phyloP scores from a whole-genome alignment of 495 filamentous ascomycete genomes.

The Monascus purpureus region DNA sequence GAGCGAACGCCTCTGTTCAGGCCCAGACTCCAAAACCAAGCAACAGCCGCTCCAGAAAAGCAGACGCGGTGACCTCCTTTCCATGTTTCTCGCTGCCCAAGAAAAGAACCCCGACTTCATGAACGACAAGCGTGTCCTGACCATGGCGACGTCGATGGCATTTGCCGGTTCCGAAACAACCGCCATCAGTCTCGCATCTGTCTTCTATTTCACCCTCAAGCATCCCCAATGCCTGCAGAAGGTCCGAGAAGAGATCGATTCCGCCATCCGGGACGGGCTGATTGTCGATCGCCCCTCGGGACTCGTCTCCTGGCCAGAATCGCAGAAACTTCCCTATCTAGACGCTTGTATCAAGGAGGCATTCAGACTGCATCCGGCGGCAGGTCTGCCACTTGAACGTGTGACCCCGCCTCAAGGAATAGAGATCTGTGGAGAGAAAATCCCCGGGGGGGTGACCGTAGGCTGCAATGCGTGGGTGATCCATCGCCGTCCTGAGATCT shows the following conservation, averaged over 20 bases:
- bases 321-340: conserved; percentile 35
- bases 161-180: conserved; percentile 40
- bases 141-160: conserved; percentile 17
- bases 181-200: conserved; percentile 42
- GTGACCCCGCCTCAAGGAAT: conserved; percentile 44
- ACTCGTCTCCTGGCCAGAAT: conserved; percentile 28
- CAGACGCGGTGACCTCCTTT: conserved; percentile 28
- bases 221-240: conserved; percentile 29
- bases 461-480: conserved; percentile 31
- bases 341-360: conserved; percentile 44
- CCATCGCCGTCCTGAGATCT: conserved; percentile 10
- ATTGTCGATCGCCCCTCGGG: too few relatives aligned
- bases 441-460: conserved; percentile 44
- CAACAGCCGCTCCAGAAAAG: too few relatives aligned
- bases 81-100: conserved; percentile 14
- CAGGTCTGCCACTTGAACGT: conserved; percentile 48
- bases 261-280: conserved; percentile 13
- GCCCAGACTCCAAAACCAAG: too few relatives aligned
- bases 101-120: conserved; percentile 12
- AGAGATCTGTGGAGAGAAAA: conserved; percentile 28
- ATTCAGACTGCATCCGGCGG: conserved; percentile 45
- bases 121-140: conserved; percentile 13
- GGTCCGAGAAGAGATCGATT: conserved; percentile 42
- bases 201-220: conserved; percentile 48
- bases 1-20: too few relatives aligned